Percentiles rank a stretch among this genome's conserved stretches.
These are phyloP conservation scores for Neodidymelliopsis sp. DNA, from an alignment of 2,329 filamentous ascomycete genomes.

Conservation along the genomic window DNA sequence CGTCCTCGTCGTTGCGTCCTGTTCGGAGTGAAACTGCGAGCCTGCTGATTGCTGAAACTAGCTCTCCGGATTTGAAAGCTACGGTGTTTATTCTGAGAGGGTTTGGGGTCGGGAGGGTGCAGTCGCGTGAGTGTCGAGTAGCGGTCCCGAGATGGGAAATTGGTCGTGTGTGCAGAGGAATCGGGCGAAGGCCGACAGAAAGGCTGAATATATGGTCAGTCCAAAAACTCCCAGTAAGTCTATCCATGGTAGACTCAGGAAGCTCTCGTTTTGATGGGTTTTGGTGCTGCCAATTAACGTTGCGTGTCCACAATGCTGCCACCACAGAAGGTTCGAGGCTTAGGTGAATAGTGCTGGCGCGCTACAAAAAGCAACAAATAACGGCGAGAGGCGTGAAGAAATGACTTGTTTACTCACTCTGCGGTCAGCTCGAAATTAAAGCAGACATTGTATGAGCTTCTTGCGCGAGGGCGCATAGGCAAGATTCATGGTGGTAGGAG, in stretches of 20 bases:
- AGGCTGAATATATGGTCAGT: conserved; percentile 25
- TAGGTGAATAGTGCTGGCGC: conserved; percentile 5
- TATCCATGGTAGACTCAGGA: neutral
- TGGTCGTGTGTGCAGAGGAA: conserved; percentile 18
- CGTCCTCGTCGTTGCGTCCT: neutral
- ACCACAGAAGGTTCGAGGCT: neutral
- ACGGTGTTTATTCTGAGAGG: neutral
- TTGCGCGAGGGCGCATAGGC: conserved; percentile 37
- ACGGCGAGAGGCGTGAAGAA: neutral
- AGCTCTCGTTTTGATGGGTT: neutral
- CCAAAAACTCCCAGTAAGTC: neutral
- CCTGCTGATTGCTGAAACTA: neutral
- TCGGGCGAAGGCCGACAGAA: conserved; percentile 29
- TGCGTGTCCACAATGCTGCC: neutral
- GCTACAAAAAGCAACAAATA: neutral
- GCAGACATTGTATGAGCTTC: conserved; percentile 38
- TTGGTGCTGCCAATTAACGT: neutral
- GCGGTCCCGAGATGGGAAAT: conserved; percentile 12
- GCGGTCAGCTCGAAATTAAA: conserved; percentile 36
- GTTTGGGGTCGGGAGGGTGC: neutral
- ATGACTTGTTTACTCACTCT: conserved; percentile 26
- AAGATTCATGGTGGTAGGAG: conserved; percentile 30
- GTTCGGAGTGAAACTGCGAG: neutral
- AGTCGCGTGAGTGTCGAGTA: conserved; percentile 6
- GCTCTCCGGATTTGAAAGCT: neutral